Conservation (phyloP, 345 rosid species). For the Pistacia atlantica region DNA sequence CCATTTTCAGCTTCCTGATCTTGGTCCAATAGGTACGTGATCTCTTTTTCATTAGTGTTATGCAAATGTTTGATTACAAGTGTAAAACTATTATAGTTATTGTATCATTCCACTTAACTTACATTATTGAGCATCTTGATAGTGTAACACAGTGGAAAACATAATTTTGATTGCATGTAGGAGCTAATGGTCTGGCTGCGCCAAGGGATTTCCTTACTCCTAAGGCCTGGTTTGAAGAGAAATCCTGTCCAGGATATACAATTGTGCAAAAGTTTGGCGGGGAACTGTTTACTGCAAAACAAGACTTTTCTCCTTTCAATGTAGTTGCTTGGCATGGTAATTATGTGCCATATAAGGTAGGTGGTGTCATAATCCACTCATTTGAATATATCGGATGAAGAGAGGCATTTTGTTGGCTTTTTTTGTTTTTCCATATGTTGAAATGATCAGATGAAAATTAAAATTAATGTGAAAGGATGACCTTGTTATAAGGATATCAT, state of each 20-base stretch:
- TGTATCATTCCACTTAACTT: neutral
- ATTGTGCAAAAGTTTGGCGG: constrained; percentile 89
- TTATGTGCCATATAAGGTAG: constrained; percentile 88
- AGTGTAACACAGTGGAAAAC: neutral
- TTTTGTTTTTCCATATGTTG: constrained; percentile 4
- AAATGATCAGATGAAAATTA: neutral
- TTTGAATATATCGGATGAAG: neutral
- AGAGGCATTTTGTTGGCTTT: neutral
- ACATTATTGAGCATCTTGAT: constrained; percentile 5
- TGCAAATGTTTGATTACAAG: constrained; percentile 1
- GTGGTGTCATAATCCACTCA: constrained; percentile 3
- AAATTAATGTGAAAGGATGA: neutral
- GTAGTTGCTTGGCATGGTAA: constrained; percentile 99
- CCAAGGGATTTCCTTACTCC: constrained; percentile 92
- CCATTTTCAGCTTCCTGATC: constrained; percentile 98
- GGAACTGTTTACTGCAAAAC: constrained; percentile 79
- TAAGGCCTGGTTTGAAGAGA: constrained; percentile 82
- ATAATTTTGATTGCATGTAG: constrained; percentile 37
- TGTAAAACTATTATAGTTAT: neutral
- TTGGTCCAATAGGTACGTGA: constrained; percentile 90
- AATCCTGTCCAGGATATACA: constrained; percentile 60
- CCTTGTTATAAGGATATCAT: constrained; percentile 7
- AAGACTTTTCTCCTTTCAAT: constrained; percentile 97
- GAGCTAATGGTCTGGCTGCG: constrained; percentile 98
- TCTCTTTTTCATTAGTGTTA: constrained; percentile 19